These are phyloP conservation scores for Sphaerostilbella broomeana DNA, from an alignment of 2,329 filamentous ascomycete species.

Conservation along the genomic window DNA sequence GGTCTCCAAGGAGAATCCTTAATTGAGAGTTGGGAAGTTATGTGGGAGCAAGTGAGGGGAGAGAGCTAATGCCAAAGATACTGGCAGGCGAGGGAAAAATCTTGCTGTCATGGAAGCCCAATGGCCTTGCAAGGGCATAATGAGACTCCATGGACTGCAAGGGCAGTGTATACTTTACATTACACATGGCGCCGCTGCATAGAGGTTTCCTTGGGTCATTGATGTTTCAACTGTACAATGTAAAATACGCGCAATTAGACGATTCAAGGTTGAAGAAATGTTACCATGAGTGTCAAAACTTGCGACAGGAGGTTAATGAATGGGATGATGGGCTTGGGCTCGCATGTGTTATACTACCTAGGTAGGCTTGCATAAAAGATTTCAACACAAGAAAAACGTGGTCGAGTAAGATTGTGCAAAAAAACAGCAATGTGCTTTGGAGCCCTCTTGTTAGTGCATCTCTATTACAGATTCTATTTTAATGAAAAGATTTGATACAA, in stretches of 20 bases:
- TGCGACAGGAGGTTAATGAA: background rate
- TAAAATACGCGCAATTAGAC: constrained; percentile 49
- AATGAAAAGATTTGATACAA: no score
- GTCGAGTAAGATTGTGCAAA: no score
- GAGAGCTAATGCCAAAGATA: no score
- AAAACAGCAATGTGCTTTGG: no score
- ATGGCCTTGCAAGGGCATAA: constrained; percentile 9
- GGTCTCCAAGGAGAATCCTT: constrained; percentile 49
- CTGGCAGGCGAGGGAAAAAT: constrained; percentile 4
- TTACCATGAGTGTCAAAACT: constrained; percentile 1
- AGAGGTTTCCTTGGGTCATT: constrained; percentile 43
- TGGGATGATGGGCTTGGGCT: background rate
- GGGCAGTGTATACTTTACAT: constrained; percentile 30
- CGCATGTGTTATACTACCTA: background rate
- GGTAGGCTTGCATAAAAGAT: background rate
- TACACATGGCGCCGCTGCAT: constrained; percentile 40
- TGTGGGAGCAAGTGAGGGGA: constrained; percentile 4
- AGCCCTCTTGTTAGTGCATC: no score
- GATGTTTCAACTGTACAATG: constrained; percentile 44
- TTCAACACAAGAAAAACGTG: no score
- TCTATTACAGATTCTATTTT: no score
- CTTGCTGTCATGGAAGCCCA: constrained; percentile 6
- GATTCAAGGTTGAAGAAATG: constrained; percentile 18
- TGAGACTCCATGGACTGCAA: constrained; percentile 10
- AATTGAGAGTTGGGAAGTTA: constrained; percentile 18